Base-by-base conservation (phyloP, 768 basidiomycete species). In the Fistulinella prunicolor region DNA sequence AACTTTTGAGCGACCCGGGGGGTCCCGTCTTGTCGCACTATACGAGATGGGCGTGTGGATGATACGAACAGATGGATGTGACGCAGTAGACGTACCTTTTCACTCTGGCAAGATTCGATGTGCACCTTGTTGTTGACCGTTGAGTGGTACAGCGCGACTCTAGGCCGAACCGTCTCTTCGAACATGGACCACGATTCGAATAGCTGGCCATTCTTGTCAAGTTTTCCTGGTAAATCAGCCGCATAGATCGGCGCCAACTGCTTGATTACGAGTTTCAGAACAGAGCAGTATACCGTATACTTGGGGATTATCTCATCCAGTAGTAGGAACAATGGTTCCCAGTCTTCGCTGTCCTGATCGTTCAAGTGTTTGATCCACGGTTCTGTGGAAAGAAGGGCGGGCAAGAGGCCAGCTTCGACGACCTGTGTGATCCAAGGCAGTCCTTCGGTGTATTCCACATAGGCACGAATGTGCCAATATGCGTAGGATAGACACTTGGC, bases 381-480 rank as follows among this genome's bases (percentile, higher is more conserved):
- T 38, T 65, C 65, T 3, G 52, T 50, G 24, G 49, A 57, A 34
- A 67, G 63, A 36, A 67, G 40, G 8, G 63, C 42, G 1, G 55
- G 43, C 48, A 65, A 44, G 42, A 67, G 30, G 24, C 58, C 58
- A 29, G 63, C 55, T 39, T 63, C 55, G 34, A 65, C 34, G 20
- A 50, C 41, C 49, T 67, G 60, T 12, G 24, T 46, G 38, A 65
- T 29, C 63, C 65, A 65, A 44, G 58, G 51, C 4, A 63, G 16
- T 7, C 60, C 65, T 6, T 65, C 58, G 16, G 58, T 50, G 26
- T 46, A 55, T 39, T 67, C 63, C 26, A 58, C 50, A n/a, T 56
- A 60, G 6, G 55, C 49, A 9, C 65, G 65, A 36, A 65, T 58
- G 28, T 63, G 60, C 64, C 65, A 65, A 20, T 63, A 65, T 12